A percentile compares a stretch with the other conserved stretches of the same genome.
Conservation (phyloP, 495 filamentous ascomycete genomes). For the Aspergillus bridgeri region DNA sequence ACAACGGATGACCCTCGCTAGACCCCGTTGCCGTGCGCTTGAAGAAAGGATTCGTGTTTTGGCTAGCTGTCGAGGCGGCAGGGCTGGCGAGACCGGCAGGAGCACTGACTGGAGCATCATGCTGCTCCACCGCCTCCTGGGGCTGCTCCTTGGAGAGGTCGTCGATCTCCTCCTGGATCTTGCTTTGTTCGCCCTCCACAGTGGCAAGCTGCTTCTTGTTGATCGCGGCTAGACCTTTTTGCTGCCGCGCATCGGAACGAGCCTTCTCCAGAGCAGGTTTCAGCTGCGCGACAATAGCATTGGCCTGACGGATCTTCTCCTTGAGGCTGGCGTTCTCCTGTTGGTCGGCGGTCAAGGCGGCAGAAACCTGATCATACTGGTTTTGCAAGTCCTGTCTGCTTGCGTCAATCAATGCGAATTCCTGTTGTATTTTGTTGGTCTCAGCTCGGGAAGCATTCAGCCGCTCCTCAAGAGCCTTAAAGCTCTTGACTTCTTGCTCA, state of each 20-base stretch:
- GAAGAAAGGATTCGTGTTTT: conserved; percentile 87
- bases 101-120: conserved; percentile 40
- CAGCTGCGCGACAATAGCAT: conserved; percentile 74
- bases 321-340: conserved; percentile 83
- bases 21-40: conserved; percentile 64
- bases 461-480: conserved; percentile 79
- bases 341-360: conserved; percentile 78
- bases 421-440: conserved; percentile 75
- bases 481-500: conserved; percentile 85
- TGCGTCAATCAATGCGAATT: conserved; percentile 77
- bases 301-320: conserved; percentile 79
- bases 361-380: conserved; percentile 72
- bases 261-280: conserved; percentile 89
- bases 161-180: conserved; percentile 73
- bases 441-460: conserved; percentile 71
- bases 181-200: conserved; percentile 81
- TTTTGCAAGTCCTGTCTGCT: conserved; percentile 78
- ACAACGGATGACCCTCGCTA: conserved; percentile 52
- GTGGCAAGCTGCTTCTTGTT: conserved; percentile 96
- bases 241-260: conserved; percentile 82
- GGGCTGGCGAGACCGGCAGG: conserved; percentile 56
- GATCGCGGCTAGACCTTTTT: conserved; percentile 93
- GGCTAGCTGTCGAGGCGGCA: conserved; percentile 68
- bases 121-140: conserved; percentile 27
- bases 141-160: conserved; percentile 55